Conservation (phyloP, 2,329 filamentous ascomycete genomes). For the Pseudogymnoascus sp. region DNA sequence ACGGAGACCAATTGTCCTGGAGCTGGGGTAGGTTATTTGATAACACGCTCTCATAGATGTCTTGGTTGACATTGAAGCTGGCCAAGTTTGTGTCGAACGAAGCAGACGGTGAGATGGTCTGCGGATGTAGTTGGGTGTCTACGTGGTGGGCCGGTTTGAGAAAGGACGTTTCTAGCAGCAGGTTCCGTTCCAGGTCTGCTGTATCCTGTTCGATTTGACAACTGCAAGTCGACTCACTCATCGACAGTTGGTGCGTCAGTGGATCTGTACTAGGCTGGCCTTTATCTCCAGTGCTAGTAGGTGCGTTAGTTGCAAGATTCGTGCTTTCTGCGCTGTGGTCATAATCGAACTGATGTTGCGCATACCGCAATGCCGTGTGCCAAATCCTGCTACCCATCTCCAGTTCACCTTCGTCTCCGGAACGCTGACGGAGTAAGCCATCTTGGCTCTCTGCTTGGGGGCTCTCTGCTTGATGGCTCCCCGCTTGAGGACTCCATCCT, state of each 20-base stretch:
- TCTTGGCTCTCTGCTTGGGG: constrained; percentile 3
- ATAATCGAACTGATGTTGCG: constrained; percentile 7
- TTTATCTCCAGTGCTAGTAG: constrained; percentile 1
- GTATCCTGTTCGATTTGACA: constrained; percentile 15
- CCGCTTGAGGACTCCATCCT: constrained; percentile 1
- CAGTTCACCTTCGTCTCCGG: not conserved
- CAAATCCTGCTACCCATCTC: constrained; percentile 9
- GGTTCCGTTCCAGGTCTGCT: constrained; percentile 16
- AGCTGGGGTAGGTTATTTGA: constrained; percentile 16
- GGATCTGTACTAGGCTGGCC: not conserved
- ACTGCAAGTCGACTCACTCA: constrained; percentile 10
- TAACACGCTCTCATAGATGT: constrained; percentile 15
- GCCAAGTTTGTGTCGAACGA: constrained; percentile 5
- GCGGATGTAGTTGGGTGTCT: not conserved
- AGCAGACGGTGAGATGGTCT: not conserved
- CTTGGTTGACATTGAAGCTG: not conserved
- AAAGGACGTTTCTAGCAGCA: constrained; percentile 17
- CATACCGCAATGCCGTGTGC: constrained; percentile 6
- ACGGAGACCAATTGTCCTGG: constrained; percentile 29
- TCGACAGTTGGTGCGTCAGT: constrained; percentile 8
- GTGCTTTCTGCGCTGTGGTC: not conserved
- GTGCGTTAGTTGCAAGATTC: not conserved
- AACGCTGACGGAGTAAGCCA: constrained; percentile 9
- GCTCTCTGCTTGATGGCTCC: not conserved
- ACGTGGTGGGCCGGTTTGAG: constrained; percentile 6